Conservation (phyloP, 1,139 yeast genomes). For the Pichia sp. region DNA sequence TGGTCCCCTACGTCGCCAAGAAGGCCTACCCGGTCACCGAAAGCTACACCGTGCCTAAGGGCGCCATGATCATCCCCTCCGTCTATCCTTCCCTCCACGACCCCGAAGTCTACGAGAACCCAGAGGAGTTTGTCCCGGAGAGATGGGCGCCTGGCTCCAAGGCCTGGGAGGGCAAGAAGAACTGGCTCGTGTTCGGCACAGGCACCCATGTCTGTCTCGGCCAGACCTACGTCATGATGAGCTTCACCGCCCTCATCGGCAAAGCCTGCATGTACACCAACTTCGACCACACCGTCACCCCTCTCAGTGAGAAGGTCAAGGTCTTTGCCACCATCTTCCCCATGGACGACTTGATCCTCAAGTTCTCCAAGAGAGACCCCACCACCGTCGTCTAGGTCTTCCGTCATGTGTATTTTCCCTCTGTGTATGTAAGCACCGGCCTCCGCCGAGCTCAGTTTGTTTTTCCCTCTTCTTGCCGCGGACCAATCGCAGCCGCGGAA, state of each 20-base stretch:
- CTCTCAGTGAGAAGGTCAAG: slow-evolving; percentile 81
- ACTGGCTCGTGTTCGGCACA: slow-evolving; percentile 95
- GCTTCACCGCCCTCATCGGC: slow-evolving; percentile 86
- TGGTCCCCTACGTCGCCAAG: slow-evolving; percentile 96
- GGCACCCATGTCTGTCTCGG: slow-evolving; percentile 97
- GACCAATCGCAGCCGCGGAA: neutral
- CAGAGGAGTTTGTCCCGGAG: slow-evolving; percentile 91
- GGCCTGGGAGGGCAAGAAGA: slow-evolving; percentile 65
- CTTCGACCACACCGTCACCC: slow-evolving; percentile 77
- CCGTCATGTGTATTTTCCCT: neutral
- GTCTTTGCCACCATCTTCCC: slow-evolving; percentile 99
- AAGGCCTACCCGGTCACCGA: slow-evolving; percentile 78
- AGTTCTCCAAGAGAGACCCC: slow-evolving; percentile 66
- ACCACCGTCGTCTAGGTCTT: slow-evolving; percentile 18
- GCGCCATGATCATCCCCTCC: slow-evolving; percentile 94
- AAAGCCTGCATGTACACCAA: slow-evolving; percentile 78
- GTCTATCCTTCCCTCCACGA: slow-evolving; percentile 94
- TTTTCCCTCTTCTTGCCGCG: no score
- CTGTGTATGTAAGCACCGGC: neutral
- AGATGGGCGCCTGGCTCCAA: slow-evolving; percentile 78
- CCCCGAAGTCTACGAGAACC: slow-evolving; percentile 91
- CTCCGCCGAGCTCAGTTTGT: neutral
- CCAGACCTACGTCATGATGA: slow-evolving; percentile 85
- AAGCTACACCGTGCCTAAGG: slow-evolving; percentile 88
- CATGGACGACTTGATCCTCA: slow-evolving; percentile 81